phyloP scores from a whole-genome alignment of 331 rosid species.

The Malus hybrid region DNA sequence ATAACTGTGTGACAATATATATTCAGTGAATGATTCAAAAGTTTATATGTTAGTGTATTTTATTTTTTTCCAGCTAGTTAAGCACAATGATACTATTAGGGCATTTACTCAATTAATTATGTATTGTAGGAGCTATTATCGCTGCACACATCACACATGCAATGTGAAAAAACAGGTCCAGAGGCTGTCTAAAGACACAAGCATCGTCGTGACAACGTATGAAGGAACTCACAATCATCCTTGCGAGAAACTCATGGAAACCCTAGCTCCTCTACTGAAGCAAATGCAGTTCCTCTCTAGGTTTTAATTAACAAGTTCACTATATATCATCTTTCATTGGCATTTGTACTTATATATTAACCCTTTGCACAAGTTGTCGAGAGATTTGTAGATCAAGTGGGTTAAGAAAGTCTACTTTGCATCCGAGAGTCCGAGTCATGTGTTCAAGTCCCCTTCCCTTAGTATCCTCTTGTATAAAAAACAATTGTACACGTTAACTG shows the following conservation, averaged over 20 bases:
- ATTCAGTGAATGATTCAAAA: not conserved
- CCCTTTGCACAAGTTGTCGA: not conserved
- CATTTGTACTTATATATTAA: not conserved
- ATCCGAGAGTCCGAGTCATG: not conserved
- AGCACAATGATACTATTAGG: not conserved
- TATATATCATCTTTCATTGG: not conserved
- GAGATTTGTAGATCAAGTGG: not conserved
- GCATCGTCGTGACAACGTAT: slow-evolving; percentile 91
- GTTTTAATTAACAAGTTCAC: slow-evolving; percentile 20
- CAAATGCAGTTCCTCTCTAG: slow-evolving; percentile 75
- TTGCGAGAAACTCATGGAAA: slow-evolving; percentile 94
- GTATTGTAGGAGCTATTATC: slow-evolving; percentile 71
- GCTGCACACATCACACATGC: slow-evolving; percentile 97
- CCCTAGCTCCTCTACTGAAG: slow-evolving; percentile 86
- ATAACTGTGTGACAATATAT: not conserved
- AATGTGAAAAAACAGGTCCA: slow-evolving; percentile 97
- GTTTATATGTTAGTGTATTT: no score
- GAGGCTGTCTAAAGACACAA: slow-evolving; percentile 74
- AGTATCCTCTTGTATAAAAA: not conserved
- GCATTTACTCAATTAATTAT: not conserved
- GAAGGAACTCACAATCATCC: slow-evolving; percentile 97
- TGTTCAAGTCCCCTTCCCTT: not conserved
- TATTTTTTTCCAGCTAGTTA: not conserved
- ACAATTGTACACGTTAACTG: not conserved
- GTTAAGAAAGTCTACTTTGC: not conserved